A percentile compares a stretch with the other conserved stretches of the same genome.
phyloP scores from a whole-genome alignment of 176 grass and related monocot genomes.

The Eleusine coracana region DNA sequence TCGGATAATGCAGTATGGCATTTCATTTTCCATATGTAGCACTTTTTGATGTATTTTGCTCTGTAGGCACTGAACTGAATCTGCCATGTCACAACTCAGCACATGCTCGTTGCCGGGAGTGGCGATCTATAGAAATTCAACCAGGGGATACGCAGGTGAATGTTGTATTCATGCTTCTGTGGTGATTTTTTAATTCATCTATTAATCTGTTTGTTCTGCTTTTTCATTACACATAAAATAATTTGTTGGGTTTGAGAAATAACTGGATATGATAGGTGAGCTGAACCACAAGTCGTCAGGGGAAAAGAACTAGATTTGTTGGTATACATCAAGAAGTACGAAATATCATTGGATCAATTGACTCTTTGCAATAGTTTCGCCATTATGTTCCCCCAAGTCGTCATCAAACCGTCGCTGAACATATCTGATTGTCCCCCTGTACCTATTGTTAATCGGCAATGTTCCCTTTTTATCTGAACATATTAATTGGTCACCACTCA shows the following conservation, averaged over 20 bases:
- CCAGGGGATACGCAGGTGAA: constrained; percentile 35
- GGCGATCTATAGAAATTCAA: background rate
- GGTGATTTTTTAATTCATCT: background rate
- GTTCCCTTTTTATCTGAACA: background rate
- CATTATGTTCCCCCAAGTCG: background rate
- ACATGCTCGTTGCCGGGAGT: constrained; percentile 28
- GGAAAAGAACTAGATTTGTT: background rate
- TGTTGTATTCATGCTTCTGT: background rate
- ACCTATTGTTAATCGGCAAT: background rate
- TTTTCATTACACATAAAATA: background rate
- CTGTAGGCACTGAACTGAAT: constrained; percentile 17
- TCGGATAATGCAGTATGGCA: background rate
- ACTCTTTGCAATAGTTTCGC: background rate
- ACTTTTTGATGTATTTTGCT: background rate
- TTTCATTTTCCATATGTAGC: constrained; percentile 9
- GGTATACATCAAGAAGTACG: background rate
- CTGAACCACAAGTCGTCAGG: constrained; percentile 18
- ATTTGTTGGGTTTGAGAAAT: background rate
- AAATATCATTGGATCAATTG: background rate
- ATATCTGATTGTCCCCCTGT: background rate
- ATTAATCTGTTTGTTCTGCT: background rate
- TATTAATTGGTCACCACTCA: background rate
- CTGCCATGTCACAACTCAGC: constrained; percentile 15
- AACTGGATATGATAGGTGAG: background rate
- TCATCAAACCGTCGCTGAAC: background rate